phyloP scores from a whole-genome alignment of 108 stramenopile genomes.

The Skeletonema grethae region DNA sequence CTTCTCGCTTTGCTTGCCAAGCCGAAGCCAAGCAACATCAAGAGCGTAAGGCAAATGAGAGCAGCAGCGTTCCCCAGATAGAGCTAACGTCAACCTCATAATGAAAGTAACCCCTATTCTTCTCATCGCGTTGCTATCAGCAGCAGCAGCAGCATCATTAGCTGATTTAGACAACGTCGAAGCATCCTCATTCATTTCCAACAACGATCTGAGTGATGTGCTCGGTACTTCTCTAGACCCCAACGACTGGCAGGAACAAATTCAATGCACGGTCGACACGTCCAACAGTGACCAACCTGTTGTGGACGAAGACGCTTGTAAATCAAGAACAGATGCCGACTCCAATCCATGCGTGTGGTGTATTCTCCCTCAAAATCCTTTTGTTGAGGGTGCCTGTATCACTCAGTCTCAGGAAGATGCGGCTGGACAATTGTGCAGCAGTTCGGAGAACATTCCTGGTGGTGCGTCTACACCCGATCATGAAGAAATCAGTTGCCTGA shows the following conservation, averaged over 20 bases:
- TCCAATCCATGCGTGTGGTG: constrained; percentile 43
- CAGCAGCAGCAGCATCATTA: background rate
- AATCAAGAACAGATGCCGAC: constrained; percentile 13
- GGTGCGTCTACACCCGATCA: no score
- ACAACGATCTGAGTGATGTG: background rate
- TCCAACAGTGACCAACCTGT: constrained; percentile 15
- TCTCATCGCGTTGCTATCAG: background rate
- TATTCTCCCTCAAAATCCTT: constrained; percentile 16
- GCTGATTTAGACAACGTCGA: background rate
- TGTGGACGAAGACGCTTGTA: constrained; percentile 26
- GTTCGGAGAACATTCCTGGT: background rate
- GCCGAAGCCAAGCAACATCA: no score
- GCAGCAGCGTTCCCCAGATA: no score
- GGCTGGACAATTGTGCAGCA: constrained; percentile 29
- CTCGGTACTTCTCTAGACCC: constrained; percentile 9
- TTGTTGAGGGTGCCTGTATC: constrained; percentile 28
- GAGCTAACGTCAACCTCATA: background rate
- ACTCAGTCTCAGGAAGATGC: constrained; percentile 18
- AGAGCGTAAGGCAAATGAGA: no score
- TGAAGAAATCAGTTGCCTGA: constrained; percentile 5
- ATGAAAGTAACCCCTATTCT: background rate
- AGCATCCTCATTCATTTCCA: constrained; percentile 2
- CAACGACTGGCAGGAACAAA: constrained; percentile 16
- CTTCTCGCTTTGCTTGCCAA: no score
- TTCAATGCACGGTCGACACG: background rate